phyloP scores from a whole-genome alignment of 805 yeast species.

The Scheffersomyces spartinae region DNA sequence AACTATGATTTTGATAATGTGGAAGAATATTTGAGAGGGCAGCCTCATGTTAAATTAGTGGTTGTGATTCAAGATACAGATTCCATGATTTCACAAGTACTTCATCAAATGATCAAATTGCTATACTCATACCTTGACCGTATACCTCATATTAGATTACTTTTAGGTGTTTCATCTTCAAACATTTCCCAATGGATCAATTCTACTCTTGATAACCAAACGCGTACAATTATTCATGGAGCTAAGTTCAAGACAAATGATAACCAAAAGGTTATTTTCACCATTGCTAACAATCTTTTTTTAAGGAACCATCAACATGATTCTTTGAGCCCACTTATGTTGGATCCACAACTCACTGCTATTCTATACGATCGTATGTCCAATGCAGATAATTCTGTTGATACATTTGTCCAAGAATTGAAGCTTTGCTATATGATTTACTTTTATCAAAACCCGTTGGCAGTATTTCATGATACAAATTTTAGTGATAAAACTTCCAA shows the following conservation, averaged over 20 bases:
- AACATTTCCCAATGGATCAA: slow-evolving; percentile 28
- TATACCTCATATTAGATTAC: slow-evolving; percentile 22
- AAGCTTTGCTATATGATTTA: slow-evolving; percentile 27
- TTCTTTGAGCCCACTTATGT: slow-evolving; percentile 10
- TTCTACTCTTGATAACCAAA: slow-evolving; percentile 17
- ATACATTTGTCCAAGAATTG: slow-evolving; percentile 24
- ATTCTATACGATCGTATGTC: slow-evolving; percentile 23
- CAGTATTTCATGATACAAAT: slow-evolving; percentile 10
- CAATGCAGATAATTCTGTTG: slow-evolving; percentile 29
- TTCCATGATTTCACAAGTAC: slow-evolving; percentile 19
- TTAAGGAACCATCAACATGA: slow-evolving; percentile 9
- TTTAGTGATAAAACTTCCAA: slow-evolving; percentile 3
- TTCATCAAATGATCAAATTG: slow-evolving; percentile 23
- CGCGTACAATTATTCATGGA: slow-evolving; percentile 15
- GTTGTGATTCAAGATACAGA: slow-evolving; percentile 27
- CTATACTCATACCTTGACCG: slow-evolving; percentile 13
- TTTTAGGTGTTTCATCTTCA: slow-evolving; percentile 24
- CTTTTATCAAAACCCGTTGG: slow-evolving; percentile 26
- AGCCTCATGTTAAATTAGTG: slow-evolving; percentile 9
- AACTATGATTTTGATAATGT: slow-evolving; percentile 26
- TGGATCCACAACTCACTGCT: slow-evolving; percentile 13
- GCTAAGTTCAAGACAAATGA: slow-evolving; percentile 21
- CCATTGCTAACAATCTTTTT: slow-evolving; percentile 21
- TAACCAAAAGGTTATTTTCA: slow-evolving; percentile 20
- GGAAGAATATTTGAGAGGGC: slow-evolving; percentile 17